Conservation (phyloP, 164 flowering plant species). For the Houttuynia cordata region DNA sequence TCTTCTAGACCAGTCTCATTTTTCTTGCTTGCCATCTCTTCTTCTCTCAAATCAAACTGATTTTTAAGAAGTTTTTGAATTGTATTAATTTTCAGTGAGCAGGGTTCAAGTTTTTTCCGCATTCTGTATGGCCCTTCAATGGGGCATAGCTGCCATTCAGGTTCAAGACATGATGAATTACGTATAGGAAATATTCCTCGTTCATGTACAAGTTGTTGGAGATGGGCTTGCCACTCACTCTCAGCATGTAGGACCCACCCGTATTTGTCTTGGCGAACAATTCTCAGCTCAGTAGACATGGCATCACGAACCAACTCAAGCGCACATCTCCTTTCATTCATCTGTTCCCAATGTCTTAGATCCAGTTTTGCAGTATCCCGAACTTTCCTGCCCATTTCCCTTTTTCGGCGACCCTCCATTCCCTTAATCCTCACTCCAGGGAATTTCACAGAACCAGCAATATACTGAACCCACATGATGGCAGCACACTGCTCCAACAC, state of each 20-base stretch:
- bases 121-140: constrained; percentile 98
- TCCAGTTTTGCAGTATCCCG: constrained; percentile 58
- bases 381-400: constrained; percentile 69
- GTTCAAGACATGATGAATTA: constrained; percentile 41
- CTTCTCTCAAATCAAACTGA: constrained; percentile 32
- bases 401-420: constrained; percentile 84
- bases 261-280: constrained; percentile 93
- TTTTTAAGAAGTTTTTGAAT: constrained; percentile 57
- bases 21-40: constrained; percentile 34
- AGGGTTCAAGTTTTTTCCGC: constrained; percentile 96
- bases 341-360: constrained; percentile 72
- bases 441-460: constrained; percentile 83
- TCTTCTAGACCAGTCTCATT: constrained; percentile 31
- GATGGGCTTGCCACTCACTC: constrained; percentile 95
- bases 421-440: constrained; percentile 91
- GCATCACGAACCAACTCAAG: constrained; percentile 85
- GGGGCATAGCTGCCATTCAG: constrained; percentile 97
- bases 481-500: constrained; percentile 88
- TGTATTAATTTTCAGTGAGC: constrained; percentile 57
- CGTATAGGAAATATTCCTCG: constrained; percentile 73
- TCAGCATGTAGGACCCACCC: constrained; percentile 99
- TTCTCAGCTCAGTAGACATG: constrained; percentile 91
- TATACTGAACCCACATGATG: constrained; percentile 93
- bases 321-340: constrained; percentile 84
- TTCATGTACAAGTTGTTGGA: constrained; percentile 95